These are phyloP conservation scores for Apiotrichum laibachii DNA, from an alignment of 1,284 basidiomycete species.

Conservation along the genomic window DNA sequence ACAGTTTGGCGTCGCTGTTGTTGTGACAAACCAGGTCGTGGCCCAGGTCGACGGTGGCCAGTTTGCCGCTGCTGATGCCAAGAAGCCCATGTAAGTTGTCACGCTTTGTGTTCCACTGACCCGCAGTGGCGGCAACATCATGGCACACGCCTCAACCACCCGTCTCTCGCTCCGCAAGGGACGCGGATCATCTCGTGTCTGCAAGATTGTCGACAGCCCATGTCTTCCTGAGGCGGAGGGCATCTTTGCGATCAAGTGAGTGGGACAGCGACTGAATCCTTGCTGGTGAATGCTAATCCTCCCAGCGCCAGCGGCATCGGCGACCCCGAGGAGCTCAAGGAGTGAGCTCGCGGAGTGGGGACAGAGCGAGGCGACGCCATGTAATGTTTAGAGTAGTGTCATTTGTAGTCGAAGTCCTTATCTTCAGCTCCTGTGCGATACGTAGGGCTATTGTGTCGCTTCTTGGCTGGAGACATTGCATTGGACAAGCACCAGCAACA, in stretches of 20 bases:
- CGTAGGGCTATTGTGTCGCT: too few relatives aligned
- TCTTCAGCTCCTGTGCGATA: too few relatives aligned
- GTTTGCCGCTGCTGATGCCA: slow-evolving; percentile 74
- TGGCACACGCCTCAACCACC: slow-evolving; percentile 93
- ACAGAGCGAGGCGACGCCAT: neutral
- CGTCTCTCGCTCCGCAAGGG: slow-evolving; percentile 91
- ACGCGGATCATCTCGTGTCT: slow-evolving; percentile 86
- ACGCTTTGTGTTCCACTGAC: slow-evolving; percentile 16
- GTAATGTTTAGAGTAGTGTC: neutral
- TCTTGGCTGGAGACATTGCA: too few relatives aligned
- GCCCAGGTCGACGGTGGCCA: slow-evolving; percentile 92
- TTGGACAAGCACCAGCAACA: too few relatives aligned
- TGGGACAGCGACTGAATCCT: slow-evolving; percentile 4
- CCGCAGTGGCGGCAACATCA: slow-evolving; percentile 77
- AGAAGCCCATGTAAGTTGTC: slow-evolving; percentile 75
- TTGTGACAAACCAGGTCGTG: slow-evolving; percentile 98
- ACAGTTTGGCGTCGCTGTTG: slow-evolving; percentile 94
- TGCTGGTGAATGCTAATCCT: neutral
- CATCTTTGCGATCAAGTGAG: slow-evolving; percentile 82
- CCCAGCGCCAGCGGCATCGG: slow-evolving; percentile 70
- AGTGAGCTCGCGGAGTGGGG: slow-evolving; percentile 30
- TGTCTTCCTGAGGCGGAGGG: slow-evolving; percentile 96
- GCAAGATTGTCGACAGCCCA: slow-evolving; percentile 97
- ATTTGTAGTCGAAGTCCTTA: neutral
- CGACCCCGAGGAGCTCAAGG: slow-evolving; percentile 80